A percentile compares a stretch with the other conserved stretches of the same genome.
Conservation (phyloP, 2,329 filamentous ascomycete species). For the Phaeosphaeria sp. region DNA sequence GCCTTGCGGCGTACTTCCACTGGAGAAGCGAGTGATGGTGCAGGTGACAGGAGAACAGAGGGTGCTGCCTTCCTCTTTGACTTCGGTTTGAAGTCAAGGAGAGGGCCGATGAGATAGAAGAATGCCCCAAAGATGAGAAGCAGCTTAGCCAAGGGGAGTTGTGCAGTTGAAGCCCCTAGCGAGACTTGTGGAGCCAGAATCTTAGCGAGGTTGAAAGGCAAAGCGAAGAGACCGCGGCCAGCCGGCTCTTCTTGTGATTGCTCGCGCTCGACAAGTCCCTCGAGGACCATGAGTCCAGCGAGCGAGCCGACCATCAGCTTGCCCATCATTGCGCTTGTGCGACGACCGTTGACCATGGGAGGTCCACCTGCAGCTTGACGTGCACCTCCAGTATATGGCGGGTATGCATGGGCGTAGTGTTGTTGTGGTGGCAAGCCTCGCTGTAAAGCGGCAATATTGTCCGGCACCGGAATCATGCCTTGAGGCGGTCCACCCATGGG, state of each 20-base stretch:
- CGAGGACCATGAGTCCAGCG: constrained; percentile 89
- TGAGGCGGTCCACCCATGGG: constrained; percentile 42
- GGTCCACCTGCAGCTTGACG: constrained; percentile 32
- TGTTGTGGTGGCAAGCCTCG: constrained; percentile 45
- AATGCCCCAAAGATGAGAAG: constrained; percentile 60
- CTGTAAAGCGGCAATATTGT: constrained; percentile 50
- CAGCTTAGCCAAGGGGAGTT: constrained; percentile 58
- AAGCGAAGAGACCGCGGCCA: constrained; percentile 51
- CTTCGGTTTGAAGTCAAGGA: constrained; percentile 65
- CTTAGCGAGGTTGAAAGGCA: constrained; percentile 46
- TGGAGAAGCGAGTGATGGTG: constrained; percentile 78
- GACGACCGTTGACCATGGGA: constrained; percentile 51
- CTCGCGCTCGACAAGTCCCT: constrained; percentile 73
- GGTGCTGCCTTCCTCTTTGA: constrained; percentile 57
- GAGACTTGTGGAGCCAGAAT: constrained; percentile 43
- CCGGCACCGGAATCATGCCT: constrained; percentile 53
- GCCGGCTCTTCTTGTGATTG: constrained; percentile 58
- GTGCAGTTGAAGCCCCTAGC: constrained; percentile 36
- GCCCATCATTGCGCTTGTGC: constrained; percentile 61
- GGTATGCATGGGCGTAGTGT: constrained; percentile 48
- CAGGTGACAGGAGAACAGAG: constrained; percentile 53
- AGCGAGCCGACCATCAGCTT: constrained; percentile 94
- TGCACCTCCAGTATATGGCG: constrained; percentile 33
- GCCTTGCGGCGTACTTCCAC: constrained; percentile 86
- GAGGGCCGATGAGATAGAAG: constrained; percentile 63